Conservation (phyloP, 805 yeast genomes). For the Wickerhamiella dianesei region DNA sequence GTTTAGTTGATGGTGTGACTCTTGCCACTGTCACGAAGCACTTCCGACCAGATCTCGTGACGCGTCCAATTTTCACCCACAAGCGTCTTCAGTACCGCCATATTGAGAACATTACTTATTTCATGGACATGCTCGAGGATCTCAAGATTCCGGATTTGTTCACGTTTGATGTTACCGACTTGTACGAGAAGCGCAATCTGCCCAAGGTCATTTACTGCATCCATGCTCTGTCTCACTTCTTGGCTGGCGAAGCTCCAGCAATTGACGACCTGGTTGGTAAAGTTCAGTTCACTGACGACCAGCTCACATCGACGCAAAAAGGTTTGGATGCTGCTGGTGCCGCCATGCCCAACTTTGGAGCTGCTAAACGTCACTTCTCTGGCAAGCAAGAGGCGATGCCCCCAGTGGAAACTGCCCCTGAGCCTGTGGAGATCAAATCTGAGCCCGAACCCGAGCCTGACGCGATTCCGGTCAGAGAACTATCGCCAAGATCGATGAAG, state of each 20-base stretch:
- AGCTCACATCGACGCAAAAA: conserved; percentile 51
- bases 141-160: conserved; percentile 77
- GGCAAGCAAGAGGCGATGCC: conserved; percentile 6
- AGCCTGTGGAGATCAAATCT: too few relatives aligned
- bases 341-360: conserved; percentile 64
- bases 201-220: conserved; percentile 90
- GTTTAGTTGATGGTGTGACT: conserved; percentile 70
- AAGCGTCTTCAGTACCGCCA: conserved; percentile 70
- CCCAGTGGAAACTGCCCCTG: not conserved
- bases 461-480: too few relatives aligned
- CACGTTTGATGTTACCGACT: conserved; percentile 80
- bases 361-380: conserved; percentile 32
- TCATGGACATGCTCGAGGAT: conserved; percentile 51
- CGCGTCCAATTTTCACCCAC: conserved; percentile 37
- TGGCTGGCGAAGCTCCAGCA: conserved; percentile 47
- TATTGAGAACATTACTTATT: conserved; percentile 81
- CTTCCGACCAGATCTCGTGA: conserved; percentile 53
- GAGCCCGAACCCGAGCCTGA: too few relatives aligned
- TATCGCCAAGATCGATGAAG: not conserved
- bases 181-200: conserved; percentile 79
- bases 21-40: conserved; percentile 65
- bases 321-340: conserved; percentile 49
- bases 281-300: conserved; percentile 51
- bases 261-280: conserved; percentile 52
- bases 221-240: conserved; percentile 71